Base-by-base conservation (phyloP, 805 yeast genomes). In the Starmerella sirachaensis region DNA sequence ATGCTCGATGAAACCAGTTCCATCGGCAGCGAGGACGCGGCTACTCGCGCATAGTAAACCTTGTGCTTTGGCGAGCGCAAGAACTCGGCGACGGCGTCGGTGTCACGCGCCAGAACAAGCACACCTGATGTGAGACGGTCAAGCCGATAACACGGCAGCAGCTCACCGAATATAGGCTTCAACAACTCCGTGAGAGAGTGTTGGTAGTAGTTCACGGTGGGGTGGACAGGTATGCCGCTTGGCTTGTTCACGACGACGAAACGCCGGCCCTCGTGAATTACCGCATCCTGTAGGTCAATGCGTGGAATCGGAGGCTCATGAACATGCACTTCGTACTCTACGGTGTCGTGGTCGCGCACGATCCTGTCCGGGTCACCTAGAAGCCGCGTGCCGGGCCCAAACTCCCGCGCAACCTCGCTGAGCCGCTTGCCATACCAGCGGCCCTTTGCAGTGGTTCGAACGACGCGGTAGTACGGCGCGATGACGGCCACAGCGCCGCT, bases 191-290 rank as follows among this genome's bases (percentile, higher is more conserved):
- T 51, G 17, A 49, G 46, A 1, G 56, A 38, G 54, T 91, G 84
- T 55, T 69, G 78, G 38, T 84, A 61, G 59, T 75, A 88, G 42
- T 61, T 54, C 4, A 96, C 97, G 0, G 95, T 79, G 3, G 98
- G 97, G 56, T 88, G 98, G 1, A 82, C 93, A 0, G 98, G 96
- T 2, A 88, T 69, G 0, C 97, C 96, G 6, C 91, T 70, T 0
- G 97, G 97, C 48, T 88, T 88, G 58, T 88, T 91, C 18, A 91
- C 74, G 3, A 81, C 93, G 7, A 91, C 61, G 18, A 79, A 56
- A 31, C 78, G 70, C 6, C 74, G 81, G 53, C 78, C 74, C 49
- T 83, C 82, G 53, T 66, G 65, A 0, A 85, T 74, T 16, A 81
- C 69, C 18, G 33, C n/a, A 12, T 4, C 29, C 12, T 31, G 34